Evolutionary conservation across 345 rosid genomes (phyloP).

Genomic region (Rhodomyrtus tomentosa): DNA sequence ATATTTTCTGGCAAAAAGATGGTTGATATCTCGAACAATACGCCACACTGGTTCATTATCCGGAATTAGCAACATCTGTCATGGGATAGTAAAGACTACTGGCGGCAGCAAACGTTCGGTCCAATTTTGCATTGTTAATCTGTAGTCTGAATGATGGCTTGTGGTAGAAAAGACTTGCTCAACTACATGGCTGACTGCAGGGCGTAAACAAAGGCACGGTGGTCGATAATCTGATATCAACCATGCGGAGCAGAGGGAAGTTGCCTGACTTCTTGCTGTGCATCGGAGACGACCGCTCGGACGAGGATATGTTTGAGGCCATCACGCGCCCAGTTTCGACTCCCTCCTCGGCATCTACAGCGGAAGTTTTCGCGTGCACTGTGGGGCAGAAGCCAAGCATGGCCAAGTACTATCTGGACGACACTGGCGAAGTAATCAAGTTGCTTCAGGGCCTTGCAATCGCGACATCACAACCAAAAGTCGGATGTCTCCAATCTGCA

Average conservation of each 20-base stretch:
- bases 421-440: constrained; percentile 41
- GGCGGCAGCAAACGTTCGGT: background rate
- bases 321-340: constrained; percentile 20
- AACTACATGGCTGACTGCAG: constrained; percentile 12
- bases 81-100: background rate
- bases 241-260: constrained; percentile 30
- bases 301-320: constrained; percentile 83
- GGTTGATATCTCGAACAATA: background rate
- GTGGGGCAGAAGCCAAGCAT: constrained; percentile 86
- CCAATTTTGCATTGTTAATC: background rate
- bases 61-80: background rate
- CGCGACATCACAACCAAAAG: constrained; percentile 7
- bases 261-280: constrained; percentile 65
- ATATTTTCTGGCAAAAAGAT: background rate
- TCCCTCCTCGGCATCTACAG: constrained; percentile 28
- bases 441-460: constrained; percentile 47
- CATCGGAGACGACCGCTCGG: constrained; percentile 76
- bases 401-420: constrained; percentile 79
- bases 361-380: constrained; percentile 63
- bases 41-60: background rate
- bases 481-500: background rate
- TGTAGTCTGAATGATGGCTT: background rate
- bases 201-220: constrained; percentile 71
- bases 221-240: constrained; percentile 50
- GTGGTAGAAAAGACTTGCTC: background rate